Evolutionary conservation across 2,329 filamentous ascomycete species (phyloP), one percentile per base, ranked within the genome.

Genomic region (Pseudocercospora macadamiae): DNA sequence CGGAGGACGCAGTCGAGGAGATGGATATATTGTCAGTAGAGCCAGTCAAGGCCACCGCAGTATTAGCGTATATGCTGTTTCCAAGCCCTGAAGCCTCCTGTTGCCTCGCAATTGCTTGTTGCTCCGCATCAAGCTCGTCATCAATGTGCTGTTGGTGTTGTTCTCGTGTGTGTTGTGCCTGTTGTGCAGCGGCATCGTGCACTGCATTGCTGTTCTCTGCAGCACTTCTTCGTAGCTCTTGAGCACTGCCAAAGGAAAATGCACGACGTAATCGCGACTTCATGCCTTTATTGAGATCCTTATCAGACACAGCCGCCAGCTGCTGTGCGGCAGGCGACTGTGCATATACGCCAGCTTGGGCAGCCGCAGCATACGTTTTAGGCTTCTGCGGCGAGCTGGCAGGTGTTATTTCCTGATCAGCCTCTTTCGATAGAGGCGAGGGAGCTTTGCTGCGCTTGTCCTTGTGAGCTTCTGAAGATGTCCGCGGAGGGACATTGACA

Each of bases 21-120:
- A 96, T 91, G 12, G 91, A 96, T 44, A 99, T 77, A 67, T 97
- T 97, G 75, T 99, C 95, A 0, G 91, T 97, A 3, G 95, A 99
- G 12, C 91, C 89, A 14, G 88, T 85, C 72, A 97, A 97, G 64
- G 58, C 89, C 89, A 58, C 89, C 89, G 58, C 54, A 25, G 58
- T 60, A 34, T 71, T 90, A 86, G 12, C 91, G 73, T 99, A 99
- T 66, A 99, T 99, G 72, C 88, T 95, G 71, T 89, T 92, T 60
- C 95, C 95, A 63, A 99, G 87, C 18, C 95, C 95, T 60, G 86
- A 89, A 61, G 90, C 93, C 78, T 99, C 95, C 75, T 99, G 95
- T 72, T 90, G 89, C 72, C 91, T 86, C 30, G 91, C 93, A 73
- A 99, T 97, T 39, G 91, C 89, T 25, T 87, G 90, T 75, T 97